Evolutionary conservation across 2,329 filamentous ascomycete species (phyloP).

Genomic region (Helotiales sp.): DNA sequence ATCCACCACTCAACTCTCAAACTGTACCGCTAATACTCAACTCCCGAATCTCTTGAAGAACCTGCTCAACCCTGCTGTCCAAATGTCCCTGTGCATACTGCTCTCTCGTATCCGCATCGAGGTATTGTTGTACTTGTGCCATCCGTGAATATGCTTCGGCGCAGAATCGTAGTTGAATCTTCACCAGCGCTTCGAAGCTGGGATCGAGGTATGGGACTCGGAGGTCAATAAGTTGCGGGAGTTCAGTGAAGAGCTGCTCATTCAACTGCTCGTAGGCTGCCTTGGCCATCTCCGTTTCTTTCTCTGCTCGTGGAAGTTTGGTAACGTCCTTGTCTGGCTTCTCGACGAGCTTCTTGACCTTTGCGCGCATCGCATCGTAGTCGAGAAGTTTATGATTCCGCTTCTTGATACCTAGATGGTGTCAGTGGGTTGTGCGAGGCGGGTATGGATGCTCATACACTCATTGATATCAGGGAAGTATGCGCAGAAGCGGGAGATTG

Average conservation of each 20-base stretch:
- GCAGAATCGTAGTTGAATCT: slow-evolving; percentile 97
- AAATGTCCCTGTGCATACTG: slow-evolving; percentile 93
- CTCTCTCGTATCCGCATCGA: slow-evolving; percentile 92
- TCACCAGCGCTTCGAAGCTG: slow-evolving; percentile 95
- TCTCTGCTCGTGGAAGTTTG: slow-evolving; percentile 93
- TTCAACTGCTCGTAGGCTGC: slow-evolving; percentile 95
- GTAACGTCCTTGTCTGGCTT: slow-evolving; percentile 99
- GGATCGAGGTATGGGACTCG: slow-evolving; percentile 97
- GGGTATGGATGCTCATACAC: slow-evolving; percentile 54
- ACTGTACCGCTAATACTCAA: slow-evolving; percentile 83
- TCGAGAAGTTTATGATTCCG: slow-evolving; percentile 97
- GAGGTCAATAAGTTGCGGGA: slow-evolving; percentile 94
- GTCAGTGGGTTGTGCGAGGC: slow-evolving; percentile 20
- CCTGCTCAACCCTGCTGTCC: slow-evolving; percentile 89
- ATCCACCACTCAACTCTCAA: slow-evolving; percentile 35
- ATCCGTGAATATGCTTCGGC: slow-evolving; percentile 96
- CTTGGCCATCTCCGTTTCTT: slow-evolving; percentile 93
- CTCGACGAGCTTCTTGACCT: slow-evolving; percentile 95
- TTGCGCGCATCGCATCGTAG: slow-evolving; percentile 93
- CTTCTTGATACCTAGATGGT: slow-evolving; percentile 81
- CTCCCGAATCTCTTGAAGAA: slow-evolving; percentile 94
- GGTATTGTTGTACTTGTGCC: slow-evolving; percentile 98
- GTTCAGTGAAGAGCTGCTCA: slow-evolving; percentile 88
- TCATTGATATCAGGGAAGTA: slow-evolving; percentile 99
- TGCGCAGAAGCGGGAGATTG: slow-evolving; percentile 92